Evolutionary conservation across 2,329 filamentous ascomycete species (phyloP).

Genomic region (Pyrenophora graminea): DNA sequence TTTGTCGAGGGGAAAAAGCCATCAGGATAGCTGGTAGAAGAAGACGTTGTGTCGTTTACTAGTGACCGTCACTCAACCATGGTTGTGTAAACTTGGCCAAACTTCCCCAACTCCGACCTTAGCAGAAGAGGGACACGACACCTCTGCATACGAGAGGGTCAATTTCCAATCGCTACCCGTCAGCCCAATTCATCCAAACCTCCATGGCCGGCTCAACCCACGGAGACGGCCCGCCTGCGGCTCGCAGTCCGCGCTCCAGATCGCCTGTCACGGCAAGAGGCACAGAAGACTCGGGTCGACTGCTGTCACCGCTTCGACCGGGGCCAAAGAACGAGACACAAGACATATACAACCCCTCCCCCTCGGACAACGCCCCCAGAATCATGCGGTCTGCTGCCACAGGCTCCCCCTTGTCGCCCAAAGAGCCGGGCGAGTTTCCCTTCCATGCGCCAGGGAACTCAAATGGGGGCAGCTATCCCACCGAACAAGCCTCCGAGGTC

Average conservation of each 20-base stretch:
- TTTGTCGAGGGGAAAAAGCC: neutral
- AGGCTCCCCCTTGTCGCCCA: conserved; percentile 31
- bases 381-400: conserved; percentile 39
- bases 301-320: conserved; percentile 33
- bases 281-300: conserved; percentile 21
- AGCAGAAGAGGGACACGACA: neutral
- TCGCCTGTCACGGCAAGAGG: conserved; percentile 26
- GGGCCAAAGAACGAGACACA: conserved; percentile 25
- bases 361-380: conserved; percentile 31
- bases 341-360: conserved; percentile 15
- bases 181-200: neutral
- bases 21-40: neutral
- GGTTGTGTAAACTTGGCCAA: conserved; percentile 22
- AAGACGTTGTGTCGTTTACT: neutral
- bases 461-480: conserved; percentile 24
- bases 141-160: neutral
- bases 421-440: conserved; percentile 44
- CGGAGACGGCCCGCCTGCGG: conserved; percentile 33
- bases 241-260: conserved; percentile 26
- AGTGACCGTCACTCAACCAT: conserved; percentile 7
- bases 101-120: conserved; percentile 10
- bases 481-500: conserved; percentile 20
- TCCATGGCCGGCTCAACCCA: conserved; percentile 37
- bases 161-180: too few species aligned
- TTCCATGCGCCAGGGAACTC: conserved; percentile 32